Evolutionary conservation across 768 basidiomycete genomes (phyloP).

Genomic region (Hygrophorus pudorinus): DNA sequence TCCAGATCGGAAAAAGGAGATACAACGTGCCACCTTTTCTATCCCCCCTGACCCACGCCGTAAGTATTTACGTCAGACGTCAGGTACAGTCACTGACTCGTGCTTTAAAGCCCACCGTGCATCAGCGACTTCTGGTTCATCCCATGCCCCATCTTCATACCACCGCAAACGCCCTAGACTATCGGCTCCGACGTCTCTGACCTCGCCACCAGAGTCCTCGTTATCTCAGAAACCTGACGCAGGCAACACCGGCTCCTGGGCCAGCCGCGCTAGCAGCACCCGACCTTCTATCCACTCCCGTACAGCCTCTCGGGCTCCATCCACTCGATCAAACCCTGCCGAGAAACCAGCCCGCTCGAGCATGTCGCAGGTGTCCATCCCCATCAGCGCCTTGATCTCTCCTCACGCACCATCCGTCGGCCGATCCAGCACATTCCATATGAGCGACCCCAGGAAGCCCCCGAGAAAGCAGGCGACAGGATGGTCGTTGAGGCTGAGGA

Average conservation of each 20-base stretch:
- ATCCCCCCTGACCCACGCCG: constrained; percentile 41
- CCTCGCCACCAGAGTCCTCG: constrained; percentile 26
- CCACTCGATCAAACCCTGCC: constrained; percentile 11
- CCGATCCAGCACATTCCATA: constrained; percentile 54
- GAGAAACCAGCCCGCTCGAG: constrained; percentile 32
- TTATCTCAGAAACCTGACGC: constrained; percentile 25
- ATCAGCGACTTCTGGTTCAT: constrained; percentile 32
- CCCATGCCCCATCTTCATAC: constrained; percentile 63
- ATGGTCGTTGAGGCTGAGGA: constrained; percentile 48
- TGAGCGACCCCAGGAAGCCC: constrained; percentile 71
- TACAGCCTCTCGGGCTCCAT: constrained; percentile 27
- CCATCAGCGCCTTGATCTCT: constrained; percentile 67
- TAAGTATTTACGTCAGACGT: constrained; percentile 26
- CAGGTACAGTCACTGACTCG: neutral
- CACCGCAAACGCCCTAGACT: constrained; percentile 62
- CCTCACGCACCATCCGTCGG: constrained; percentile 69
- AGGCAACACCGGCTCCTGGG: constrained; percentile 20
- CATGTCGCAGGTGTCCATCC: constrained; percentile 66
- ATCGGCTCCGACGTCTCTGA: constrained; percentile 29
- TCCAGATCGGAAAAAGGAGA: constrained; percentile 47
- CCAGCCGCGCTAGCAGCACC: constrained; percentile 18
- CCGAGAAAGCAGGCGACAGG: constrained; percentile 46
- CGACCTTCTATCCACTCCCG: constrained; percentile 11
- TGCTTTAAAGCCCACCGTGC: constrained; percentile 37
- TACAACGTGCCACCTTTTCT: constrained; percentile 47